phyloP scores from a whole-genome alignment of 139 green algal species.

The Nannochloris sp. region DNA sequence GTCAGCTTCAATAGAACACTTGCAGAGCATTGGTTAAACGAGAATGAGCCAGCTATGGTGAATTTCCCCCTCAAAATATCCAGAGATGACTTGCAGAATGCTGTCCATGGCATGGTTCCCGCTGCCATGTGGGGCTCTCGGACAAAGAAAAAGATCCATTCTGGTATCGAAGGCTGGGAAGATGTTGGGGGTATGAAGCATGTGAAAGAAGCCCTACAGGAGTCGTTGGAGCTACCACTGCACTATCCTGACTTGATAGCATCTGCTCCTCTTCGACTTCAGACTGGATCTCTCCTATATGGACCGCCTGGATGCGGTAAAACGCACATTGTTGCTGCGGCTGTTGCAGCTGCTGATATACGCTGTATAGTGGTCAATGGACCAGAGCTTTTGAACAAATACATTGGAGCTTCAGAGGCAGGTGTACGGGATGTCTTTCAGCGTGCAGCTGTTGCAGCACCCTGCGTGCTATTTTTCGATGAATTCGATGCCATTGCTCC shows the following conservation, averaged over 20 bases:
- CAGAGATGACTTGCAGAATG: conserved; percentile 33
- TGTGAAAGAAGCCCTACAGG: conserved; percentile 59
- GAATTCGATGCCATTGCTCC: conserved; percentile 97
- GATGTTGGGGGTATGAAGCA: conserved; percentile 79
- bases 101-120: conserved; percentile 50
- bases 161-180: conserved; percentile 48
- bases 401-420: conserved; percentile 90
- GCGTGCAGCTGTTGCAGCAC: conserved; percentile 69
- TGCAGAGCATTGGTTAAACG: not conserved
- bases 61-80: conserved; percentile 15
- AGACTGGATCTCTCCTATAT: conserved; percentile 90
- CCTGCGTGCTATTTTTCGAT: conserved; percentile 98
- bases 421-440: conserved; percentile 84
- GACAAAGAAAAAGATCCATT: conserved; percentile 14
- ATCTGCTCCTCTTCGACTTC: conserved; percentile 70
- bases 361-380: conserved; percentile 75
- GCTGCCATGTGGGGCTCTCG: conserved; percentile 53
- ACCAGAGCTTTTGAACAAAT: conserved; percentile 98
- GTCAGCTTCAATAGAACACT: conserved; percentile 30
- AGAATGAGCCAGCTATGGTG: not conserved
- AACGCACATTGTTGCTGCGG: conserved; percentile 78
- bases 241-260: conserved; percentile 46
- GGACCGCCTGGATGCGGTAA: conserved; percentile 95
- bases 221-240: conserved; percentile 73
- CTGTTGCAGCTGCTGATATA: conserved; percentile 61